Evolutionary conservation across 352 stramenopile species (phyloP).

Genomic region (Aphanomyces astaci): DNA sequence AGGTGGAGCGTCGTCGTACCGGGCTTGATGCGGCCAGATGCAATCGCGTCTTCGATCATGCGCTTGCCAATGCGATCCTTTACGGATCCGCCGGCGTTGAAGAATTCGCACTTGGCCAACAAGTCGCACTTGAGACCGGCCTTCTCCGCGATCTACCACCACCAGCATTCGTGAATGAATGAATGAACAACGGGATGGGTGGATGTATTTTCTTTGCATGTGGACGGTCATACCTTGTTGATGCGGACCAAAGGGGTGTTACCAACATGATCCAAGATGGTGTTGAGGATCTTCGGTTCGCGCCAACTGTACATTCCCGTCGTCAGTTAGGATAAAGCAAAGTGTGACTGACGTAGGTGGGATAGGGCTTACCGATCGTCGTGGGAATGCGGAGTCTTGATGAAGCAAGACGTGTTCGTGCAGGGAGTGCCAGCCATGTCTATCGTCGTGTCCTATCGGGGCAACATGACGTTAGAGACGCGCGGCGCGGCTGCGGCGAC

Average conservation of each 20-base stretch:
- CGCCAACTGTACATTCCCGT: conserved; percentile 25
- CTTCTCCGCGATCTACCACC: conserved; percentile 51
- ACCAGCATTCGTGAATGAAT: neutral
- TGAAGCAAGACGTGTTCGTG: conserved; percentile 18
- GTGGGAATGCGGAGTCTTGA: conserved; percentile 21
- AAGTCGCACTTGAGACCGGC: conserved; percentile 80
- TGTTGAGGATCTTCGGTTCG: conserved; percentile 86
- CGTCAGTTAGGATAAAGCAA: neutral
- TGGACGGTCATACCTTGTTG: conserved; percentile 42
- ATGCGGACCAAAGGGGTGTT: conserved; percentile 93
- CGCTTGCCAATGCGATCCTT: conserved; percentile 83
- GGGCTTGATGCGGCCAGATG: conserved; percentile 78
- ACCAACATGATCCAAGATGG: conserved; percentile 90
- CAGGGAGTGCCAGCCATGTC: neutral
- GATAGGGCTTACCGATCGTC: neutral
- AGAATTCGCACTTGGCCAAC: conserved; percentile 92
- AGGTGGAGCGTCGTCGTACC: conserved; percentile 13
- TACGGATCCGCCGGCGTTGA: conserved; percentile 88
- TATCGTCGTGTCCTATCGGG: neutral
- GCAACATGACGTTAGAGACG: neutral
- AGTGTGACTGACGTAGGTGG: neutral
- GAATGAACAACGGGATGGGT: too few species aligned
- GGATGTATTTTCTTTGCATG: too few species aligned
- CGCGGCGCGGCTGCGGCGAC: neutral
- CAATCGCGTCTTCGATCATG: conserved; percentile 89